Evolutionary conservation across 345 rosid genomes (phyloP).

Genomic region (Geranium brycei): DNA sequence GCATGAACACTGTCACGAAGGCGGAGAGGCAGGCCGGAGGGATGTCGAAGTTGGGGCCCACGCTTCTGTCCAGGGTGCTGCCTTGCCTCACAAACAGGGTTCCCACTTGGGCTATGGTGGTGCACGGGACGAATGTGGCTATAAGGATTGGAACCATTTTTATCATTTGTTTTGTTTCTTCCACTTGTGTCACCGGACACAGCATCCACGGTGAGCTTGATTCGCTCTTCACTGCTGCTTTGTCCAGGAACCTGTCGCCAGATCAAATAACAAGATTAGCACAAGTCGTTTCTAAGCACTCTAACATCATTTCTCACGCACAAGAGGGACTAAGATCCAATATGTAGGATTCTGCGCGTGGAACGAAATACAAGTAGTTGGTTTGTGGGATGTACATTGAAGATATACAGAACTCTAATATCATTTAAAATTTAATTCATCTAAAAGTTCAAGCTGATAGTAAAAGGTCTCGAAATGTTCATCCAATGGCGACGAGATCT

Average conservation of each 20-base stretch:
- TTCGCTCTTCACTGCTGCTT: conserved; percentile 34
- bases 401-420: too few species aligned
- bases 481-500: too few species aligned
- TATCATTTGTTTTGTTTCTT: conserved; percentile 53
- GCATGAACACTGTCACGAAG: conserved; percentile 58
- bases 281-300: too few species aligned
- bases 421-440: too few species aligned
- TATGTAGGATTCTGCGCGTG: too few species aligned
- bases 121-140: conserved; percentile 39
- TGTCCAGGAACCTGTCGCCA: conserved; percentile 30
- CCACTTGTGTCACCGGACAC: conserved; percentile 51
- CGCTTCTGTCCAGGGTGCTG: conserved; percentile 30
- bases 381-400: too few species aligned
- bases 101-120: conserved; percentile 26
- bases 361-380: too few species aligned
- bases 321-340: too few species aligned
- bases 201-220: conserved; percentile 34
- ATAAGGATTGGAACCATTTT: conserved; percentile 45
- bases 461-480: too few species aligned
- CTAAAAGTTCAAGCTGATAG: too few species aligned
- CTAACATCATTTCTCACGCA: too few species aligned
- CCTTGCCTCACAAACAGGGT: conserved; percentile 67
- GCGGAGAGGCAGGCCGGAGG: conserved; percentile 64
- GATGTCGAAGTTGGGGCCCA: conserved; percentile 48
- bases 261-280: too few species aligned